Evolutionary conservation across 495 filamentous ascomycete species (phyloP).

Genomic region (Talaromyces trachyspermus): DNA sequence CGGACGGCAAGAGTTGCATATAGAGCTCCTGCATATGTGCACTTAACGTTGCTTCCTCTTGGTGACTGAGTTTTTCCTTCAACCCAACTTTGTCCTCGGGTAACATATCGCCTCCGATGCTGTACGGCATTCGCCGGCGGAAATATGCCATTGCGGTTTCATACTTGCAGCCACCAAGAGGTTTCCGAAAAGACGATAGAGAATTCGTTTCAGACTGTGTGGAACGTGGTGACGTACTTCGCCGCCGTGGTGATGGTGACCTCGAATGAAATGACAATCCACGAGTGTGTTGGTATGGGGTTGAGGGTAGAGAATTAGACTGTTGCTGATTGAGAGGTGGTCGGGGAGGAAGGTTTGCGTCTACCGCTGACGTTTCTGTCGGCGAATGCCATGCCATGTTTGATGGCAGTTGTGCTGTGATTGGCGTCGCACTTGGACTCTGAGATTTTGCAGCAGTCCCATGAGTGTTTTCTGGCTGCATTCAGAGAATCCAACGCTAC

Average conservation of each 20-base stretch:
- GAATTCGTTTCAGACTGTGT: conserved; percentile 82
- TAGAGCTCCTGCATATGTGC: conserved; percentile 79
- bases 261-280: conserved; percentile 77
- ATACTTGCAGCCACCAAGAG: conserved; percentile 63
- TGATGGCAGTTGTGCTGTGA: conserved; percentile 34
- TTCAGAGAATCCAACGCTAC: conserved; percentile 25
- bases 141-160: conserved; percentile 71
- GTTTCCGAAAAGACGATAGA: conserved; percentile 54
- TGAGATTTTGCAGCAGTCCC: conserved; percentile 35
- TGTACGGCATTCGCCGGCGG: conserved; percentile 83
- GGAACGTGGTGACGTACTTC: conserved; percentile 81
- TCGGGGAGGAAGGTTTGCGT: conserved; percentile 25
- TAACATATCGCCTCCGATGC: conserved; percentile 66
- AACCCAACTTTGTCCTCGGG: conserved; percentile 57
- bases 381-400: conserved; percentile 37
- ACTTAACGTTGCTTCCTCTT: conserved; percentile 71
- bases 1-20: conserved; percentile 73
- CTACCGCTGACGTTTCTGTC: conserved; percentile 24
- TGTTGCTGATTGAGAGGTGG: conserved; percentile 52
- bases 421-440: conserved; percentile 34
- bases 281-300: conserved; percentile 81
- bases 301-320: conserved; percentile 89
- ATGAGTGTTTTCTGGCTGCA: conserved; percentile 36
- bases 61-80: conserved; percentile 59
- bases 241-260: conserved; percentile 75